Evolutionary conservation across 768 basidiomycete species (phyloP).

Genomic region (Kwoniella sp.): DNA sequence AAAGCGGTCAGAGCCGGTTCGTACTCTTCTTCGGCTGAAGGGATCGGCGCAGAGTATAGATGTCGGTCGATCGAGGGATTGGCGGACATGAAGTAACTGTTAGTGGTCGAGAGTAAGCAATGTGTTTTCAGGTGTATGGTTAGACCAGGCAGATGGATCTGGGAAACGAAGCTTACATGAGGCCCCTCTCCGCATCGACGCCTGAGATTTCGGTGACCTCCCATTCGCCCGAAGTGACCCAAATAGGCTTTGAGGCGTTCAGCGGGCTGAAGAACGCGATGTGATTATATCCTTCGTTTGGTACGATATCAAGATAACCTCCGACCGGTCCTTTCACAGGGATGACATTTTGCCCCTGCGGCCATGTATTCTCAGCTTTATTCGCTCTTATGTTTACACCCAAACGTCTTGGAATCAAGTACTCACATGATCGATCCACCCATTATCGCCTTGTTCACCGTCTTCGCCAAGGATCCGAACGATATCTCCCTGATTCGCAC

Average conservation of each 20-base stretch:
- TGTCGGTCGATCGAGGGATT: slow-evolving; percentile 80
- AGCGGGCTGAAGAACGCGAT: slow-evolving; percentile 87
- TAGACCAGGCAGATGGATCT: not conserved
- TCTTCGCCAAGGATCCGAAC: slow-evolving; percentile 76
- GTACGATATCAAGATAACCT: slow-evolving; percentile 89
- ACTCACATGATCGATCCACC: slow-evolving; percentile 89
- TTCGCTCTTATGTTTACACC: not conserved
- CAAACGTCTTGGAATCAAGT: slow-evolving; percentile 50
- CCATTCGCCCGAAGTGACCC: slow-evolving; percentile 85
- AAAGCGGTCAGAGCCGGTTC: slow-evolving; percentile 38
- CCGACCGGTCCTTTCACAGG: slow-evolving; percentile 57
- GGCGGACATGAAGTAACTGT: slow-evolving; percentile 85
- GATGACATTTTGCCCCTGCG: slow-evolving; percentile 48
- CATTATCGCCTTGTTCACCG: slow-evolving; percentile 85
- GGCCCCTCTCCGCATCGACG: slow-evolving; percentile 67
- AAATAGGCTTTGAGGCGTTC: slow-evolving; percentile 68
- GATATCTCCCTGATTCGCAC: slow-evolving; percentile 61
- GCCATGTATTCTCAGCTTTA: not conserved
- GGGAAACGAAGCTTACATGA: slow-evolving; percentile 77
- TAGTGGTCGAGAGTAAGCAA: not conserved
- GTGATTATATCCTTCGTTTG: slow-evolving; percentile 85
- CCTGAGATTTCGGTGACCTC: slow-evolving; percentile 80
- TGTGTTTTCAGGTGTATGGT: not conserved
- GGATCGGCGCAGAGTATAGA: slow-evolving; percentile 77
- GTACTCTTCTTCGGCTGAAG: slow-evolving; percentile 59